Evolutionary conservation across 2,329 filamentous ascomycete genomes (phyloP), one percentile per base, ranked within the genome.

Genomic region (Aspergillus fumigatiaffinis): DNA sequence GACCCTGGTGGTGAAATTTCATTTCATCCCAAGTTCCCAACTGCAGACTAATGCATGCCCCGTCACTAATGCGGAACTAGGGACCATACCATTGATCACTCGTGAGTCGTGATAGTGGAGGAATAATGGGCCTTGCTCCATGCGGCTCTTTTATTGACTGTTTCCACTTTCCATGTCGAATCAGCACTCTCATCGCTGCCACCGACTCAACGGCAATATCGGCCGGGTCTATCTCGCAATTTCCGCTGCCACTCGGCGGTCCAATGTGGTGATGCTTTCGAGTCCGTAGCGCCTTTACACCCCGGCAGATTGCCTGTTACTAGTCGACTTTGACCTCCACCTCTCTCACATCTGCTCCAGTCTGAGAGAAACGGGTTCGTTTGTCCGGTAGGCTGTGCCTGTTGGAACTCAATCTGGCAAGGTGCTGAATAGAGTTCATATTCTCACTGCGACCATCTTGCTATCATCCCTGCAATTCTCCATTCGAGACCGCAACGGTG

Each of bases 321-420:
- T 48, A 21, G 26, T 38, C 20, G 25, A n/a, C n/a, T 38, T 21
- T 7, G 52, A 26, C 49, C 42, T 28, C 23, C 41, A 52, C 51
- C 42, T n/a, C n/a, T n/a, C n/a, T n/a, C n/a, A n/a, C n/a, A n/a
- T n/a, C n/a, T n/a, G n/a, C n/a, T n/a, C n/a, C n/a, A n/a, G n/a
- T n/a, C n/a, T 20, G 42, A 46, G n/a, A 21, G n/a, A 20, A 23
- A 4, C 58, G 66, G 28, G 53, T 9, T 46, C 42, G 42, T 47
- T 23, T 23, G 10, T 14, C 44, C 12, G 23, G 44, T 6, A 14
- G 23, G 10, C 44, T 26, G 44, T 47, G 44, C 21, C 23, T 23
- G 12, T 47, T 47, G 20, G 41, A 46, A 47, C 44, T 47, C 44
- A 47, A 47, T 47, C 44, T 26, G 44, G 44, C 21, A 47, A 47